phyloP scores from a whole-genome alignment of 192 early-diverging fungal species.

The Coemansia sp. region DNA sequence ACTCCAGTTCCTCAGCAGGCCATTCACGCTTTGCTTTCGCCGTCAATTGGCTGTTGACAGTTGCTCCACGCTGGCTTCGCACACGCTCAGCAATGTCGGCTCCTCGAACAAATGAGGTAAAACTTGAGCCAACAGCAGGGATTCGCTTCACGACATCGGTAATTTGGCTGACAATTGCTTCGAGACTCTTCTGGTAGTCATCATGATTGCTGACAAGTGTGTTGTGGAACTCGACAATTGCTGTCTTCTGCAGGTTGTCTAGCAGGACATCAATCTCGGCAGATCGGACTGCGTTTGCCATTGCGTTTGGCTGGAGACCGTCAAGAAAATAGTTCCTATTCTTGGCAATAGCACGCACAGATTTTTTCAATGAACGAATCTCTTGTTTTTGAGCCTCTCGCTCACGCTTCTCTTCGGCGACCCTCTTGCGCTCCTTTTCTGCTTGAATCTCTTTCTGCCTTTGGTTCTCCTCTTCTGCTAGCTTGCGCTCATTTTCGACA shows the following conservation, averaged over 20 bases:
- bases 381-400: constrained; percentile 51
- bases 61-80: constrained; percentile 11
- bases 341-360: constrained; percentile 51
- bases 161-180: background rate
- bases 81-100: constrained; percentile 15
- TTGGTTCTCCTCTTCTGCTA: constrained; percentile 15
- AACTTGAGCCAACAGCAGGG: constrained; percentile 17
- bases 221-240: constrained; percentile 30
- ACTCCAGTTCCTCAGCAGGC: constrained; percentile 68
- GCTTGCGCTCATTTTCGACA: constrained; percentile 32
- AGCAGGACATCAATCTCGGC: constrained; percentile 61
- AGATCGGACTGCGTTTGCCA: constrained; percentile 1
- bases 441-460: constrained; percentile 1
- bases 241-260: constrained; percentile 55
- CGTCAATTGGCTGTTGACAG: background rate
- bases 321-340: constrained; percentile 52
- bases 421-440: constrained; percentile 36
- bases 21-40: constrained; percentile 52
- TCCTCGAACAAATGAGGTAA: constrained; percentile 24
- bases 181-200: background rate
- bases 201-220: constrained; percentile 17
- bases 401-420: constrained; percentile 37
- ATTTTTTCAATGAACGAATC: constrained; percentile 31
- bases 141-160: constrained; percentile 3
- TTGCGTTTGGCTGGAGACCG: background rate